phyloP scores from a whole-genome alignment of 345 rosid species.

The Bretschneidera sinensis region DNA sequence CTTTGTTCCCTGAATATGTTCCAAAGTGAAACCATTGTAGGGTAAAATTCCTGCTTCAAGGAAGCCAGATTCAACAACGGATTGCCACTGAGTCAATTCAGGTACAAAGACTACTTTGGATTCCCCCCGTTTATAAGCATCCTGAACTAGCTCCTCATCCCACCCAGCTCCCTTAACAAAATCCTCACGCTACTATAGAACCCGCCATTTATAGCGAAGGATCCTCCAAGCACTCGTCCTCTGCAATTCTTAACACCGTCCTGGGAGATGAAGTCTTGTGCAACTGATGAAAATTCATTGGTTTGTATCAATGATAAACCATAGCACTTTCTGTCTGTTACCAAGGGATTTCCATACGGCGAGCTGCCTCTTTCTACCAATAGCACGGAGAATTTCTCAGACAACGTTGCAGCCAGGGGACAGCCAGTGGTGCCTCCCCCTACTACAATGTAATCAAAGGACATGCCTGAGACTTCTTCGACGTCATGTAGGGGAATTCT shows the following conservation, averaged over 20 bases:
- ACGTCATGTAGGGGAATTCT: constrained; percentile 52
- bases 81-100: constrained; percentile 60
- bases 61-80: constrained; percentile 51
- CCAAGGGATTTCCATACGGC: constrained; percentile 51
- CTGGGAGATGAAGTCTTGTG: constrained; percentile 50
- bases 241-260: constrained; percentile 50
- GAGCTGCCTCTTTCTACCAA: constrained; percentile 66
- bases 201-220: constrained; percentile 64
- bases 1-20: constrained; percentile 67
- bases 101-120: constrained; percentile 60
- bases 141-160: constrained; percentile 53
- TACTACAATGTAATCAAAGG: constrained; percentile 62
- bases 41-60: constrained; percentile 75
- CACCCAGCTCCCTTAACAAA: constrained; percentile 52
- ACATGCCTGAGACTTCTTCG: constrained; percentile 50
- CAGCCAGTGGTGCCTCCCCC: constrained; percentile 80
- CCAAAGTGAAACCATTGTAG: constrained; percentile 57
- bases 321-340: constrained; percentile 34
- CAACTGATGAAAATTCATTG: constrained; percentile 51
- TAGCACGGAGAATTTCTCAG: constrained; percentile 53
- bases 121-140: constrained; percentile 69
- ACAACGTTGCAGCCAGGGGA: constrained; percentile 63
- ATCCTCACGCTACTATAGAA: constrained; percentile 59
- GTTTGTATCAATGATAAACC: constrained; percentile 54
- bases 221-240: constrained; percentile 73